Evolutionary conservation across 1,284 basidiomycete genomes (phyloP).

Genomic region (Jaminaea rosea): DNA sequence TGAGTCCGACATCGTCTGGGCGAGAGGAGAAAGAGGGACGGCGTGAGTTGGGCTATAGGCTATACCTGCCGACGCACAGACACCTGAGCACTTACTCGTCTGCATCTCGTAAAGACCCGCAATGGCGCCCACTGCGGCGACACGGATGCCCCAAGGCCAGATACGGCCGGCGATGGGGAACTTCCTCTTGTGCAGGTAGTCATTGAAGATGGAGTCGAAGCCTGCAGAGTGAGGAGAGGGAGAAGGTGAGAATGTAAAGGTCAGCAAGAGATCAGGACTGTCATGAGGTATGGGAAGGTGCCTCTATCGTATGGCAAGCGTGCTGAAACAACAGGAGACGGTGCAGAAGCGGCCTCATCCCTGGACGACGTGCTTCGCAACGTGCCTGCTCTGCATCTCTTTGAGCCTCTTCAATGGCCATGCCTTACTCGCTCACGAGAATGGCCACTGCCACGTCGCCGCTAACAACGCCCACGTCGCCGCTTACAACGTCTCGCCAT

Average conservation of each 20-base stretch:
- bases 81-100: too few species aligned
- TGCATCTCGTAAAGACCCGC: conserved; percentile 66
- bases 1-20: conserved; percentile 71
- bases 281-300: neutral
- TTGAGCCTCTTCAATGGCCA: neutral
- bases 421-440: neutral
- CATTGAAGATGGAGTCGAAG: conserved; percentile 50
- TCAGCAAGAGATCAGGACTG: neutral
- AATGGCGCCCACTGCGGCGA: conserved; percentile 70
- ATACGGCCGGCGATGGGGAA: conserved; percentile 66
- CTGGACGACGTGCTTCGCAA: neutral
- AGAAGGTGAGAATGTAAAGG: neutral
- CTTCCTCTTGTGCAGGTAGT: conserved; percentile 91
- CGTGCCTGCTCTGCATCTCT: neutral
- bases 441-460: neutral
- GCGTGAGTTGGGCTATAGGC: neutral
- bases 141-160: conserved; percentile 65
- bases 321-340: neutral
- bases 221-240: conserved; percentile 2
- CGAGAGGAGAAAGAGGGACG: neutral
- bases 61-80: neutral
- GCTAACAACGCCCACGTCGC: conserved; percentile 49
- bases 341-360: neutral
- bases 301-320: too few species aligned
- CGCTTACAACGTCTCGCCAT: conserved; percentile 54